phyloP scores from a whole-genome alignment of 345 rosid genomes.

The Citrus medica region DNA sequence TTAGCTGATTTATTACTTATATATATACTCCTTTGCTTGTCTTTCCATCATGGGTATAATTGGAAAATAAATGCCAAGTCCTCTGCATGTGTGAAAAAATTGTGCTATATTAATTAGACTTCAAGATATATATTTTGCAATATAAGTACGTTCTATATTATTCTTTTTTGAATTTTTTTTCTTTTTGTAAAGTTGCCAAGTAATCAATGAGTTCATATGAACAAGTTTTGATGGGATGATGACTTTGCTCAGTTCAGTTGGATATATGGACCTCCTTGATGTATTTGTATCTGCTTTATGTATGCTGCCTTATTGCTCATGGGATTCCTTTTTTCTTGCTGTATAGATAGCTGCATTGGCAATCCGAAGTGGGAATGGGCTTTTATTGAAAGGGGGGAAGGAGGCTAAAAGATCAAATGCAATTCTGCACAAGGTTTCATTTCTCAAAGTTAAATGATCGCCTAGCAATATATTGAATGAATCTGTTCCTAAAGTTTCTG shows the following conservation, averaged over 20 bases:
- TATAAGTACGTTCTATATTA: too few relatives aligned
- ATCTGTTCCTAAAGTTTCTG: conserved; percentile 11
- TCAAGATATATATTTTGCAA: not conserved
- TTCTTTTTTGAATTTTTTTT: too few relatives aligned
- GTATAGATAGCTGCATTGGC: conserved; percentile 90
- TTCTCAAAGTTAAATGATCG: not conserved
- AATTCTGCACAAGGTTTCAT: conserved; percentile 79
- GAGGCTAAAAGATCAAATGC: conserved; percentile 94
- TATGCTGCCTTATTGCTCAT: not conserved
- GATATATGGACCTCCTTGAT: not conserved
- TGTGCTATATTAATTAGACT: not conserved
- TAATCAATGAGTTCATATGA: not conserved
- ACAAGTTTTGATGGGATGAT: not conserved
- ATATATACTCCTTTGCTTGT: not conserved
- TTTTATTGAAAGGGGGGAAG: conserved; percentile 94
- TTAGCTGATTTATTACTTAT: not conserved
- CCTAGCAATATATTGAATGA: not conserved
- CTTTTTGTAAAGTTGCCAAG: not conserved
- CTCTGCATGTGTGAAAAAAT: not conserved
- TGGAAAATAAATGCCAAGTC: not conserved
- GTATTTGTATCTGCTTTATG: not conserved
- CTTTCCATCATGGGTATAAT: not conserved
- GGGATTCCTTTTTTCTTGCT: conserved; percentile 2
- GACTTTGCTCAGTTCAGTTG: not conserved
- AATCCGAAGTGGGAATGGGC: conserved; percentile 94